Conservation (phyloP, 257 asterid genomes). For the Linaria vulgaris region DNA sequence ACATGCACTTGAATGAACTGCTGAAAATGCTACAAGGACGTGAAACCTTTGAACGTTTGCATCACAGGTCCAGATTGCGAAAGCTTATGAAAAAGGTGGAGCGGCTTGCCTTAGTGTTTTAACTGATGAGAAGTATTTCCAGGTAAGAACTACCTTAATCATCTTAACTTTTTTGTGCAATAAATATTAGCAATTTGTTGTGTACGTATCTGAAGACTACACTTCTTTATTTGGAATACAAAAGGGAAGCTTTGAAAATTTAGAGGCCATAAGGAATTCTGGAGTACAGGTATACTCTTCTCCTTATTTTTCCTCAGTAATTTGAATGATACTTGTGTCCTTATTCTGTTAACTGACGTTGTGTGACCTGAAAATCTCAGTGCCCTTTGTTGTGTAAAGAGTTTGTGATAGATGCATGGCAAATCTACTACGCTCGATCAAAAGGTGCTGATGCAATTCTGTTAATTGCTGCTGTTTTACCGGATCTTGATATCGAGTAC, state of each 20-base stretch:
- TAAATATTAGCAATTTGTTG: no score
- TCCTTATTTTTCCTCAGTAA: constrained; percentile 6
- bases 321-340: not conserved
- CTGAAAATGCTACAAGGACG: no score
- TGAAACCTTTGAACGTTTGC: constrained; percentile 23
- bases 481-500: constrained; percentile 81
- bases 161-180: not conserved
- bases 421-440: constrained; percentile 74
- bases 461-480: constrained; percentile 79
- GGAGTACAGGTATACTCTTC: constrained; percentile 61
- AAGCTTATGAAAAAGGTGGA: constrained; percentile 93
- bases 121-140: constrained; percentile 79
- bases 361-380: constrained; percentile 37
- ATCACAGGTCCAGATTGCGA: constrained; percentile 79
- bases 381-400: constrained; percentile 94
- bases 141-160: constrained; percentile 39
- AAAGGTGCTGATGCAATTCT: constrained; percentile 94
- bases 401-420: constrained; percentile 85
- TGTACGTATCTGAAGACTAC: not conserved
- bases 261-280: constrained; percentile 68
- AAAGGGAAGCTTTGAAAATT: constrained; percentile 87
- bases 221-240: constrained; percentile 8
- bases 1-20: no score
- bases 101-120: constrained; percentile 94
- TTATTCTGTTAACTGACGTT: constrained; percentile 24